Percentiles rank a stretch among this genome's conserved stretches.
These are phyloP conservation scores for Russula compacta DNA, from an alignment of 768 basidiomycete species.

Conservation along the genomic window DNA sequence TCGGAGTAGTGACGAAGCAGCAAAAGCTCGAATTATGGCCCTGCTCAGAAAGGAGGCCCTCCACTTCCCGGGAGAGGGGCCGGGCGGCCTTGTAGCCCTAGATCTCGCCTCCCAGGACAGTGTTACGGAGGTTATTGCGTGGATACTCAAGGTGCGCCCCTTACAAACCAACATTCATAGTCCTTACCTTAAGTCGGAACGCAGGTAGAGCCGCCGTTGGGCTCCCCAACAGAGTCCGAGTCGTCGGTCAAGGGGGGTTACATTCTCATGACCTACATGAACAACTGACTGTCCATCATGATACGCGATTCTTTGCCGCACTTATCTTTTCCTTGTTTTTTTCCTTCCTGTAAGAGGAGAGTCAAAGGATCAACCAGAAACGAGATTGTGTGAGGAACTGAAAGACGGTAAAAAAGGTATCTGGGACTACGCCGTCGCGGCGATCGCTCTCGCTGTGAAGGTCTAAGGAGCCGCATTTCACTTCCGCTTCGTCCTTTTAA, in stretches of 20 bases:
- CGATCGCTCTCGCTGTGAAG: constrained; percentile 18
- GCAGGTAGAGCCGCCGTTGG: constrained; percentile 14
- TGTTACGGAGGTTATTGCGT: constrained; percentile 3
- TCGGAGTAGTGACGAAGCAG: not conserved
- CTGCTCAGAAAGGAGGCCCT: constrained; percentile 4
- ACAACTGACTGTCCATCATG: constrained; percentile 12
- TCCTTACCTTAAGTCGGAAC: not conserved
- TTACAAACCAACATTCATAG: not conserved
- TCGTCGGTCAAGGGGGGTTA: not conserved
- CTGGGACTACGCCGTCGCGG: constrained; percentile 19
- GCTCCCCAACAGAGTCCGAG: not conserved
- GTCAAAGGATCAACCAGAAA: not conserved
- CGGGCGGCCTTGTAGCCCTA: not conserved
- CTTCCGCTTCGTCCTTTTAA: not conserved
- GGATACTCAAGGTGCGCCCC: constrained; percentile 15
- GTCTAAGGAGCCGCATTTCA: not conserved
- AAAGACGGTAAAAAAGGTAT: not conserved
- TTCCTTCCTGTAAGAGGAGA: not conserved
- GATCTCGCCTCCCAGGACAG: not conserved
- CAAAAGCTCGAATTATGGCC: constrained; percentile 1
- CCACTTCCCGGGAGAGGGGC: not conserved
- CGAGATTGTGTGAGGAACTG: not conserved
- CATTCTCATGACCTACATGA: constrained; percentile 13
- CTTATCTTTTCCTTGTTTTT: constrained; percentile 12
- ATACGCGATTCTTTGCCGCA: constrained; percentile 18